Conservation (phyloP, 2,329 filamentous ascomycete species). For the Monosporascus ibericus region DNA sequence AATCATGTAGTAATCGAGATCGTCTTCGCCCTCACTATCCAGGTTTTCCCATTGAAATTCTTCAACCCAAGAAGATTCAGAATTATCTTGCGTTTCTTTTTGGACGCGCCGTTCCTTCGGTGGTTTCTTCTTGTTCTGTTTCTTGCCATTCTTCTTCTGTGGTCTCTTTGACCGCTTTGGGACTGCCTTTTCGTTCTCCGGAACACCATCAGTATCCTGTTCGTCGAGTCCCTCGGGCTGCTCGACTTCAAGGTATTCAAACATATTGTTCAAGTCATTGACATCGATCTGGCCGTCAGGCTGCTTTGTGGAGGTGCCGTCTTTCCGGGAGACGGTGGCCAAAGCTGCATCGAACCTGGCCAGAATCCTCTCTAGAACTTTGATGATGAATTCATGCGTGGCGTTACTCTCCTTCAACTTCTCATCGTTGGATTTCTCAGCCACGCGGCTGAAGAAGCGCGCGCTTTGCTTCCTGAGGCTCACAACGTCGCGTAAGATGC, state of each 20-base stretch:
- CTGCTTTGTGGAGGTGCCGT: not conserved
- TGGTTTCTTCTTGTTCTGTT: slow-evolving; percentile 7
- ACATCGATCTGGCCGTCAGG: slow-evolving; percentile 5
- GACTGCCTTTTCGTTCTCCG: slow-evolving; percentile 3
- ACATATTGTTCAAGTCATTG: slow-evolving; percentile 21
- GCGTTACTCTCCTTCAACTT: slow-evolving; percentile 16
- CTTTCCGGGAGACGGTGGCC: slow-evolving; percentile 4
- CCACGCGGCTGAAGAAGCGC: slow-evolving; percentile 14
- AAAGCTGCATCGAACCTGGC: slow-evolving; percentile 15
- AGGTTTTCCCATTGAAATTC: slow-evolving; percentile 11
- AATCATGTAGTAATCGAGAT: slow-evolving; percentile 26
- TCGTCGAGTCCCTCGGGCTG: slow-evolving; percentile 8
- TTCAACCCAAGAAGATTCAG: slow-evolving; percentile 14
- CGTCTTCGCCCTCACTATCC: slow-evolving; percentile 15
- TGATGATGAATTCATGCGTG: slow-evolving; percentile 20
- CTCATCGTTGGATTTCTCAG: slow-evolving; percentile 10
- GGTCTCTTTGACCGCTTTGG: slow-evolving; percentile 2
- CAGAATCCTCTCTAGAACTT: slow-evolving; percentile 20
- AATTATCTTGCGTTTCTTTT: not conserved
- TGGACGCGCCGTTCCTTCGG: slow-evolving; percentile 1
- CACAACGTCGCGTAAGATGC: slow-evolving; percentile 22
- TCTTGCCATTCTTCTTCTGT: slow-evolving; percentile 3
- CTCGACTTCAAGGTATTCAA: slow-evolving; percentile 18
- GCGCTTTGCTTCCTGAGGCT: slow-evolving; percentile 21
- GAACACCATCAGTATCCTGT: slow-evolving; percentile 3